Percentiles rank a stretch among this genome's conserved stretches.
Evolutionary conservation across 306 rosid genomes (phyloP).

Genomic region (Comarum palustre): DNA sequence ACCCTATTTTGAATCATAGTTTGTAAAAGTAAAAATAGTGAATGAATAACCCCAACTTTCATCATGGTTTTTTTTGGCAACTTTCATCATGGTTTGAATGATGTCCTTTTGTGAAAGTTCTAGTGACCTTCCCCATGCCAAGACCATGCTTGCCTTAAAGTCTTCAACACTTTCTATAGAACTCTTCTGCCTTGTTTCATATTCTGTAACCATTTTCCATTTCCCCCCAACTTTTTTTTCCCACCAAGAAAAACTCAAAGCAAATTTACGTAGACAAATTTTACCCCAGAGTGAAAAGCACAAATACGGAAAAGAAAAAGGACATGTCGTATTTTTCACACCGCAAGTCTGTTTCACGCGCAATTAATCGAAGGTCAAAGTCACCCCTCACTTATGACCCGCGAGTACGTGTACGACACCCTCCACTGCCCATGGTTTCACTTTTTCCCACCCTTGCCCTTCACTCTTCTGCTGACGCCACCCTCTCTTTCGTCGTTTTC

Average conservation of each 20-base stretch:
- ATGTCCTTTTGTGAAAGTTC: not conserved
- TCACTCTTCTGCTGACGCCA: constrained; percentile 41
- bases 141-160: not conserved
- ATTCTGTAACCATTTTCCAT: not conserved
- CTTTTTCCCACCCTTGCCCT: constrained; percentile 51
- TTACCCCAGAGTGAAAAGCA: not conserved
- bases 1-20: not conserved
- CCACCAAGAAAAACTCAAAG: not conserved
- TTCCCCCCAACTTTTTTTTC: not conserved
- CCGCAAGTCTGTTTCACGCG: constrained; percentile 29
- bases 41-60: not conserved
- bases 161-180: not conserved
- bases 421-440: constrained; percentile 52
- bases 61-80: too few relatives aligned
- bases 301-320: not conserved
- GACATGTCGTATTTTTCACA: not conserved
- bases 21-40: not conserved
- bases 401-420: constrained; percentile 14
- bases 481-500: constrained; percentile 53
- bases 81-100: not conserved
- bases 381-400: not conserved
- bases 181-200: not conserved
- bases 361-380: constrained; percentile 18
- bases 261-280: not conserved
- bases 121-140: not conserved